Evolutionary conservation across 441 rosid genomes (phyloP).

Genomic region (Euphorbia celastroides): DNA sequence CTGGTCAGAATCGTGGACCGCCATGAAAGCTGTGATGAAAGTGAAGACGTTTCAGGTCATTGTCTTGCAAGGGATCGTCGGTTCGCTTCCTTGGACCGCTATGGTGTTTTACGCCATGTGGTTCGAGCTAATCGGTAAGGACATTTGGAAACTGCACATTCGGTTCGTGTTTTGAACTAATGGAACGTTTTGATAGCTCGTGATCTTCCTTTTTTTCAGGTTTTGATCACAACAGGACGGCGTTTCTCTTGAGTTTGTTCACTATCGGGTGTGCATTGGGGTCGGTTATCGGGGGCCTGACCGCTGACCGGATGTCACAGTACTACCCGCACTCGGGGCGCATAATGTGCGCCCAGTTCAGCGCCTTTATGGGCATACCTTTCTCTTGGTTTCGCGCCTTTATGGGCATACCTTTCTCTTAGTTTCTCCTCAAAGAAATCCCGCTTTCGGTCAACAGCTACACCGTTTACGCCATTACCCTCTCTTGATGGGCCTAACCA

Average conservation of each 20-base stretch:
- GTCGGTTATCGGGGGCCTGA: conserved; percentile 61
- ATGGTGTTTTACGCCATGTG: conserved; percentile 97
- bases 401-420: conserved; percentile 97
- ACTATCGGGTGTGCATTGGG: conserved; percentile 83
- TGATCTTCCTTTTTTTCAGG: conserved; percentile 35
- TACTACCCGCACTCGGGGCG: conserved; percentile 70
- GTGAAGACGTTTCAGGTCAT: conserved; percentile 82
- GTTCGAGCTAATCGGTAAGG: conserved; percentile 89
- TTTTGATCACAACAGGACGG: conserved; percentile 69
- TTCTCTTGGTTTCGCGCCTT: conserved; percentile 74
- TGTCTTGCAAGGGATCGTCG: conserved; percentile 82
- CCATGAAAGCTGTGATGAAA: conserved; percentile 67
- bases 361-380: conserved; percentile 96
- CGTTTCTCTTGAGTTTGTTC: conserved; percentile 70
- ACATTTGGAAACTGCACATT: neutral
- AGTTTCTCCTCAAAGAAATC: conserved; percentile 60
- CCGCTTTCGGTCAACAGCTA: conserved; percentile 70
- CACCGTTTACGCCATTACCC: conserved; percentile 47
- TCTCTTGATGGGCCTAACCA: conserved; percentile 80
- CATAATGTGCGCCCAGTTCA: conserved; percentile 90
- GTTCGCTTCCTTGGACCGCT: conserved; percentile 95
- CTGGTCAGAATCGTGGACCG: conserved; percentile 73
- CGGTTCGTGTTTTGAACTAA: neutral
- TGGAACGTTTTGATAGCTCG: neutral
- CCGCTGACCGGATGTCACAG: conserved; percentile 63